These are phyloP conservation scores for Didymella sp. DNA, from an alignment of 2,329 filamentous ascomycete genomes.

Conservation along the genomic window DNA sequence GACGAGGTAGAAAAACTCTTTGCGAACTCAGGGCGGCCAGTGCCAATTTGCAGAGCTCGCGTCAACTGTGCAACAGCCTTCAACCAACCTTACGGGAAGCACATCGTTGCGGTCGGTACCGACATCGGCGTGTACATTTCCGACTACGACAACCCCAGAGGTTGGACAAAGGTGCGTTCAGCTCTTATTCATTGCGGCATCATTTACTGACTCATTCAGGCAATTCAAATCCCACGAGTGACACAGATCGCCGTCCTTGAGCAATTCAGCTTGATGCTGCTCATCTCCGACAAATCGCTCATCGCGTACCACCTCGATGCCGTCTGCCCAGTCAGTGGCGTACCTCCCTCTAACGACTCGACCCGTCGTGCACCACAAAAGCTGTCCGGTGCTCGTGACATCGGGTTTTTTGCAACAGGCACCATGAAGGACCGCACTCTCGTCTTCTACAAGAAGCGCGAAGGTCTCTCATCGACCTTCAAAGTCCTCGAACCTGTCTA, in stretches of 20 bases:
- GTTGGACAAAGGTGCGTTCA: constrained; percentile 80
- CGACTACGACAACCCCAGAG: constrained; percentile 85
- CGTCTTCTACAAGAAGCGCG: constrained; percentile 96
- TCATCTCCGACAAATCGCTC: constrained; percentile 89
- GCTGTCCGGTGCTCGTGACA: constrained; percentile 83
- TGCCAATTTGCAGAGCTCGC: constrained; percentile 79
- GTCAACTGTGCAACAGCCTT: constrained; percentile 96
- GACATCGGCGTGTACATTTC: constrained; percentile 93
- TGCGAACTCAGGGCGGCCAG: constrained; percentile 68
- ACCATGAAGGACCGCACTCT: constrained; percentile 96
- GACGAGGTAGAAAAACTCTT: constrained; percentile 83
- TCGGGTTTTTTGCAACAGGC: constrained; percentile 94
- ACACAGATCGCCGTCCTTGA: constrained; percentile 95
- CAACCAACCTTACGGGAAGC: constrained; percentile 76
- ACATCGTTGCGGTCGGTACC: constrained; percentile 92
- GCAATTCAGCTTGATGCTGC: constrained; percentile 89
- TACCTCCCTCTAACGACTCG: constrained; percentile 71
- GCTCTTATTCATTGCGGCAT: background rate
- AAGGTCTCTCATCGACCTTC: constrained; percentile 90
- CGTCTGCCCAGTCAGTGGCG: constrained; percentile 65
- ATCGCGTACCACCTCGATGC: constrained; percentile 94
- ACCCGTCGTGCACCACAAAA: constrained; percentile 88
- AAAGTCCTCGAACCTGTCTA: constrained; percentile 96
- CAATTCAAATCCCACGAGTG: constrained; percentile 77
- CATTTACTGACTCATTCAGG: constrained; percentile 59